Conservation (phyloP, 2,329 filamentous ascomycete genomes). For the Trichoderma endophyticum region DNA sequence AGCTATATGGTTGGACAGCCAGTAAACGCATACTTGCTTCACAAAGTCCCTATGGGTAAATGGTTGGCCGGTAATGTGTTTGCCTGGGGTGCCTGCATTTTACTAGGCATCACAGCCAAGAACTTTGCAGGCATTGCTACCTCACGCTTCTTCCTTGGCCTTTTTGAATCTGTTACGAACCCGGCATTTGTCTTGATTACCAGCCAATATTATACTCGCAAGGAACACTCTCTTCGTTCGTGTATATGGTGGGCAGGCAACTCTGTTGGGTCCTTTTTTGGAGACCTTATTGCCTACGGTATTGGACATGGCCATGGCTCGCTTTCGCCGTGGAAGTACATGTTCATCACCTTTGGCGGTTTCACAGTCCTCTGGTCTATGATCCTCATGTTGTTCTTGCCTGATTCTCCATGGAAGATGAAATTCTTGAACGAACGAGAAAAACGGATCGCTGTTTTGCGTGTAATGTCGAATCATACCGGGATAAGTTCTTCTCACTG, state of each 20-base stretch:
- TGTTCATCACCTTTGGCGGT: background rate
- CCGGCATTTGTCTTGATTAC: constrained; percentile 19
- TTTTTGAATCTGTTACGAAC: constrained; percentile 21
- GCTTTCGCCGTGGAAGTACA: constrained; percentile 7
- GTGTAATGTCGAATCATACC: background rate
- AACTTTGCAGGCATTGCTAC: constrained; percentile 19
- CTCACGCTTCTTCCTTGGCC: constrained; percentile 21
- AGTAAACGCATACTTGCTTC: background rate
- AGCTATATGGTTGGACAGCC: background rate
- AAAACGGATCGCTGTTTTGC: background rate
- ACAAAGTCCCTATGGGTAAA: constrained; percentile 17
- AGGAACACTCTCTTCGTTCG: constrained; percentile 21
- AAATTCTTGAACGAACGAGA: background rate
- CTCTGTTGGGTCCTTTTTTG: constrained; percentile 18
- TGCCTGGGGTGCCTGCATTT: constrained; percentile 5
- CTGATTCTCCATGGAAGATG: background rate
- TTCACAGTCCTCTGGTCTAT: background rate
- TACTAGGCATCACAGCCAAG: background rate
- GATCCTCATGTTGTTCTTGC: background rate
- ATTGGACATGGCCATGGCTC: background rate
- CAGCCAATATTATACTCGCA: constrained; percentile 21
- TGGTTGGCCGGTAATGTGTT: constrained; percentile 13
- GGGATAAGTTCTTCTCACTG: background rate
- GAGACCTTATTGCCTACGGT: constrained; percentile 19
- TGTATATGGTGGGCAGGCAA: constrained; percentile 21